Evolutionary conservation across 2,329 filamentous ascomycete genomes (phyloP).

Genomic region (Pseudogymnoascus sp.): DNA sequence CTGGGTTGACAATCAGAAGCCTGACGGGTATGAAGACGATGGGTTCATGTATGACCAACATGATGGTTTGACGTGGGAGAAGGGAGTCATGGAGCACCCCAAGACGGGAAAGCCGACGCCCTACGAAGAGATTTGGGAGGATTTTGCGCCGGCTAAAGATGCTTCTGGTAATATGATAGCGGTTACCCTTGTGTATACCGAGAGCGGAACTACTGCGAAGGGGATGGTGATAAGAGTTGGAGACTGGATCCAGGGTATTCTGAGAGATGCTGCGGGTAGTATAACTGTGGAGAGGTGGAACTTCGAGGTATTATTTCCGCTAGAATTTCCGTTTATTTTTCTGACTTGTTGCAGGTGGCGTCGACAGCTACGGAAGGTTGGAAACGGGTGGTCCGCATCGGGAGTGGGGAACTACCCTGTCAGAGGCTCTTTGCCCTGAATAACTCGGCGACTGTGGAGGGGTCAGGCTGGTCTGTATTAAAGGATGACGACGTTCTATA

Average conservation of each 20-base stretch:
- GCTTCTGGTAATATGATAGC: constrained; percentile 12
- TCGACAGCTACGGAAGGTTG: background rate
- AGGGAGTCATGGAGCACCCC: constrained; percentile 19
- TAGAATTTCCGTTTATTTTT: background rate
- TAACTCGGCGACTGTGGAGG: background rate
- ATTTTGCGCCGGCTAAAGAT: constrained; percentile 14
- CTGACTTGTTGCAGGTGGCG: background rate
- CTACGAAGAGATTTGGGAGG: constrained; percentile 26
- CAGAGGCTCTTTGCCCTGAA: background rate
- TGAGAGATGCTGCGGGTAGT: constrained; percentile 14
- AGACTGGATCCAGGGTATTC: constrained; percentile 19
- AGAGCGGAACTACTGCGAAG: background rate
- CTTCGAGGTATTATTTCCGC: background rate
- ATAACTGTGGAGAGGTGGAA: constrained; percentile 19
- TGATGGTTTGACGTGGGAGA: constrained; percentile 21
- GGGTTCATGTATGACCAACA: constrained; percentile 22
- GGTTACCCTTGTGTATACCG: constrained; percentile 7
- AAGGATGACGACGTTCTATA: background rate
- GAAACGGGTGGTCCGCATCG: background rate
- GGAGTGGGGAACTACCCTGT: background rate
- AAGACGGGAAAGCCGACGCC: constrained; percentile 20
- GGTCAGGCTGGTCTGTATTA: background rate
- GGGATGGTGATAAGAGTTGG: constrained; percentile 21
- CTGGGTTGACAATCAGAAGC: constrained; percentile 14
- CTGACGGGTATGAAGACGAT: constrained; percentile 23